Evolutionary conservation across 768 basidiomycete species (phyloP), one percentile per base, ranked within the genome.

Genomic region (Lactifluus pinguis): DNA sequence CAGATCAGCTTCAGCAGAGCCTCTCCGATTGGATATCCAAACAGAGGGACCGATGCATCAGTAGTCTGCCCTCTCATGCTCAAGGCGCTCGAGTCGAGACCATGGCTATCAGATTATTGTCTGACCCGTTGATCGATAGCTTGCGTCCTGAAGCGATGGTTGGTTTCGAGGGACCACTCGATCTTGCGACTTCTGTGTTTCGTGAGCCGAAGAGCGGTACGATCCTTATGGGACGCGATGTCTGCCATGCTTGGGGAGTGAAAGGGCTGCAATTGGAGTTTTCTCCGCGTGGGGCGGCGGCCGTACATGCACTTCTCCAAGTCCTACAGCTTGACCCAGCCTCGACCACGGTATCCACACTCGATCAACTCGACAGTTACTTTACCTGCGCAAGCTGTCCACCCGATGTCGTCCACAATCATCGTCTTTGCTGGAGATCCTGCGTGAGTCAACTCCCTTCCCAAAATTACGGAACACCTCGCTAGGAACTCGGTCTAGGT

Each of bases 201-300:
- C 21, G 42, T 34, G 32, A 49, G 30, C 1, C 34, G 8, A n/a
- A 5, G 21, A 54, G 17, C n/a, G 13, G 45, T 10, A 44, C 29
- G 8, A 30, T 58, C 52, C 19, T 51, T 19, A 55, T 59, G n/a
- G 64, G 64, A 50, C 64, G 64, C 19, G 64, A 65, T 32, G 17
- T 30, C n/a, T 65, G 61, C 49, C 47, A 65, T 6, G 56, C 64
- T 14, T 65, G 61, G 64, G 63, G 58, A 47, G n/a, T 42, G 19
- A 17, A 41, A 6, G 45, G 36, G n/a, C 30, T 15, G 19, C 34
- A 34, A 56, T 47, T 53, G 8, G 21, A 30, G 41, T 62, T 36
- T 42, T 32, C 11, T 17, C 19, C 48, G 30, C 50, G 54, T 6
- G 63, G 63, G 25, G 60, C 60, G 5, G 47, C 48, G n/a, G 60